Base-by-base conservation (phyloP, 2,329 filamentous ascomycete genomes). In the Dactylellina haptotyla region DNA sequence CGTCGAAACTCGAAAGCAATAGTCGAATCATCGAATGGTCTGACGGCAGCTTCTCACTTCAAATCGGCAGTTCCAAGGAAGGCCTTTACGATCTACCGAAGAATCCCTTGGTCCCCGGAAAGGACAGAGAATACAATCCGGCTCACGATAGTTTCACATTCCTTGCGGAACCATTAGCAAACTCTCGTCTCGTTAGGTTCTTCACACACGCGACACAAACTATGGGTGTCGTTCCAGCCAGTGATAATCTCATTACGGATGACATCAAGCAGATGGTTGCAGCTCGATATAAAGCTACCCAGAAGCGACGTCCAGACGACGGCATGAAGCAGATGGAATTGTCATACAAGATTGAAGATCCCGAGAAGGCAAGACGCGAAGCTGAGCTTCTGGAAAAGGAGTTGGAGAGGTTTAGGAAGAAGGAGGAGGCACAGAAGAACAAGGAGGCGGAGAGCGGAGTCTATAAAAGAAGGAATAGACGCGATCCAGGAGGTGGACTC, bases 11-110 rank as follows among this genome's bases (percentile, higher is more conserved):
- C 12, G 87, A 90, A 78, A 89, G 87, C 4, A 90, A 89, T 77
- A 86, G 87, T 9, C 87, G 88, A 41, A 83, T 90, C 57, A 83
- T 89, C 54, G 84, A 86, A 75, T 90, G 88, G 88, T 88, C 87
- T 16, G 88, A 90, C 77, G 88, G 88, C 37, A 88, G 86, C 3
- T 80, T 89, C 50, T 89, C 88, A 1, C 81, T 90, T 2, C 88
- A 90, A 77, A 83, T 89, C 37, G 88, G 87, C 23, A 88, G 85
- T 81, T 85, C 71, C 83, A 85, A 34, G 86, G 87, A 78, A 80
- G 56, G 69, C 6, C 85, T 48, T 83, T 90, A 57, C 65, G 77
- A 78, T 57, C 86, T 75, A 83, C 85, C 30, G 84, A 86, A 78
- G 79, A 82, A 75, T 83, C 84, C 14, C 77, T 80, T 66, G 83